Evolutionary conservation across 2,329 filamentous ascomycete genomes (phyloP).

Genomic region (Capronia coronata): DNA sequence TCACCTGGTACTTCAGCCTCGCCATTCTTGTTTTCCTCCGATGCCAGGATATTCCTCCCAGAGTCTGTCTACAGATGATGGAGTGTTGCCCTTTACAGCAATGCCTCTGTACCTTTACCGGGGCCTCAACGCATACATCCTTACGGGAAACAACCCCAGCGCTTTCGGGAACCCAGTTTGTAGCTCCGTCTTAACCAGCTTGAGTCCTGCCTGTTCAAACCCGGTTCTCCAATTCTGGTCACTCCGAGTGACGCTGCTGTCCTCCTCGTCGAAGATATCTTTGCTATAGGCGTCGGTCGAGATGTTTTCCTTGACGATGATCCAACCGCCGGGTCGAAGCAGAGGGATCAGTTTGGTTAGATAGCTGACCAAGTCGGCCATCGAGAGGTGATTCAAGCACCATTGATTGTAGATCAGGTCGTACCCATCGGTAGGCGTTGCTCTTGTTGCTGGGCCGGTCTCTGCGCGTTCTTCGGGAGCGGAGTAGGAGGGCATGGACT

Average conservation of each 20-base stretch:
- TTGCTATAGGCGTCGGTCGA: constrained; percentile 45
- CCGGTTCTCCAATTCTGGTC: constrained; percentile 65
- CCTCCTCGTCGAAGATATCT: constrained; percentile 68
- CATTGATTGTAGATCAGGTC: constrained; percentile 86
- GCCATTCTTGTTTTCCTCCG: too few species aligned
- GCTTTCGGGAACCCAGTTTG: constrained; percentile 64
- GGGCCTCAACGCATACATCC: constrained; percentile 68
- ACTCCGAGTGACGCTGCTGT: constrained; percentile 71
- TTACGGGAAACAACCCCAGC: constrained; percentile 62
- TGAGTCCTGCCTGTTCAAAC: constrained; percentile 63
- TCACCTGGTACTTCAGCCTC: too few species aligned
- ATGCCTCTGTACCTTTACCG: not conserved
- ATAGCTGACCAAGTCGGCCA: constrained; percentile 63
- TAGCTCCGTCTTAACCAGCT: constrained; percentile 62
- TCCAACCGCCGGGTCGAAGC: constrained; percentile 41
- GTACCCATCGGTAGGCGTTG: constrained; percentile 63
- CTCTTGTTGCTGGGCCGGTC: constrained; percentile 63
- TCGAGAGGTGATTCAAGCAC: constrained; percentile 78
- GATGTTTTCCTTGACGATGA: constrained; percentile 78
- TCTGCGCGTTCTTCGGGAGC: constrained; percentile 31
- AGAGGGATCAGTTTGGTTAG: constrained; percentile 54
- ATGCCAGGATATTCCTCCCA: too few species aligned
- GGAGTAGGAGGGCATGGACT: constrained; percentile 9
- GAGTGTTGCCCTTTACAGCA: too few species aligned
- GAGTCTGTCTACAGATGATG: too few species aligned